phyloP scores from a whole-genome alignment of 2,329 filamentous ascomycete species.

The Akanthomyces uredinophilus region DNA sequence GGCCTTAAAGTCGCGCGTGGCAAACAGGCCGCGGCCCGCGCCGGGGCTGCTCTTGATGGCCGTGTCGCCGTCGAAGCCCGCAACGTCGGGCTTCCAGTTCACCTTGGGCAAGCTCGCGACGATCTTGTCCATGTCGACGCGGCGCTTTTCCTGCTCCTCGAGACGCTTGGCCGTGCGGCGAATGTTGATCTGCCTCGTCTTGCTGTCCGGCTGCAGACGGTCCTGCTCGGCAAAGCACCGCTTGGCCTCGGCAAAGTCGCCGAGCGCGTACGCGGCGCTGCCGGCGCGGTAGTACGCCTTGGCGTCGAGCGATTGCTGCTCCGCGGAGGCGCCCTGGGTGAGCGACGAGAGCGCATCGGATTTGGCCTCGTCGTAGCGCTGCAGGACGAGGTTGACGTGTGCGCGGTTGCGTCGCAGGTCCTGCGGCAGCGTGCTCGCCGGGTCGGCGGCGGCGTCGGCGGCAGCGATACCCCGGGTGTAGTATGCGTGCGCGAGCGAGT shows the following conservation, averaged over 20 bases:
- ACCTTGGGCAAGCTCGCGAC: slow-evolving; percentile 20
- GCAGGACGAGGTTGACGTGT: slow-evolving; percentile 27
- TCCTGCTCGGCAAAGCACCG: slow-evolving; percentile 22
- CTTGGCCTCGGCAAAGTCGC: slow-evolving; percentile 22
- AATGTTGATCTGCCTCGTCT: slow-evolving; percentile 19
- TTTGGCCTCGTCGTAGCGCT: slow-evolving; percentile 27
- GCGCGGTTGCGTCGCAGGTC: slow-evolving; percentile 31
- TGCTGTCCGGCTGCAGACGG: slow-evolving; percentile 22
- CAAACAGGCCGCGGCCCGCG: slow-evolving; percentile 34
- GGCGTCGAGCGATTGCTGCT: slow-evolving; percentile 21
- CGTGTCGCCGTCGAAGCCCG: slow-evolving; percentile 24
- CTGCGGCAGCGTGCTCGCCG: slow-evolving; percentile 18
- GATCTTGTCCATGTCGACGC: slow-evolving; percentile 22
- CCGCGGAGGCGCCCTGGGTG: slow-evolving; percentile 14
- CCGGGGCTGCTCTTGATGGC: slow-evolving; percentile 23
- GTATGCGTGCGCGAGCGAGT: slow-evolving; percentile 19
- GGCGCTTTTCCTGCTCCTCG: slow-evolving; percentile 21
- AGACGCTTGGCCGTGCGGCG: slow-evolving; percentile 20
- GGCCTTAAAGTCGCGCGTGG: slow-evolving; percentile 24
- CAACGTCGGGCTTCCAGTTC: slow-evolving; percentile 27
- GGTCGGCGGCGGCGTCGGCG: slow-evolving; percentile 4
- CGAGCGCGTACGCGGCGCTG: slow-evolving; percentile 25
- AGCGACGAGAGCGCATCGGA: slow-evolving; percentile 28
- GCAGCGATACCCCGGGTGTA: slow-evolving; percentile 25
- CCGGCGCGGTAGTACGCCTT: slow-evolving; percentile 31